phyloP scores from a whole-genome alignment of 306 rosid genomes.

The Acmispon strigosus region DNA sequence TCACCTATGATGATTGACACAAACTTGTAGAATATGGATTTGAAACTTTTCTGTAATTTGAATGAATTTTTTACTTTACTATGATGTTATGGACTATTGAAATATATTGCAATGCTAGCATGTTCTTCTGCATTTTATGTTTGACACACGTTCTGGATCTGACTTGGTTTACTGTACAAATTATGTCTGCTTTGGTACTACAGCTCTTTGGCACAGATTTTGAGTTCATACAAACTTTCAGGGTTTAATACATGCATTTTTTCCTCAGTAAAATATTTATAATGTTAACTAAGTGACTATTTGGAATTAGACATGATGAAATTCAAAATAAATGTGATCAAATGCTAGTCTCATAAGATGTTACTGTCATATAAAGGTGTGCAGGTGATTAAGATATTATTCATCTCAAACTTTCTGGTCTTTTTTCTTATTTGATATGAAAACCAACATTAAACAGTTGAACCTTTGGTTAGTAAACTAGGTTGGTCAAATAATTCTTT shows the following conservation, averaged over 20 bases:
- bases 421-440: neutral
- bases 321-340: neutral
- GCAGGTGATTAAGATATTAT: neutral
- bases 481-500: neutral
- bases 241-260: neutral
- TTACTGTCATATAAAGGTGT: neutral
- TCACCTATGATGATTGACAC: neutral
- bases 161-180: neutral
- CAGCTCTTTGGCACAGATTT: neutral
- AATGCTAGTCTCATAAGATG: neutral
- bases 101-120: neutral
- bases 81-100: neutral
- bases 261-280: neutral
- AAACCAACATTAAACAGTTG: neutral
- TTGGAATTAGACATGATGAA: neutral
- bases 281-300: neutral
- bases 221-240: neutral
- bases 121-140: neutral
- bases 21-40: neutral
- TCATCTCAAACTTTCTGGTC: neutral
- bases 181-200: neutral
- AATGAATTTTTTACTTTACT: neutral
- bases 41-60: neutral
- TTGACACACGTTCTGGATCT: slow-evolving; percentile 1
- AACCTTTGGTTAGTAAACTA: neutral